Evolutionary conservation across 208 protist species (phyloP).

Genomic region (Acanthamoeba healyi): DNA sequence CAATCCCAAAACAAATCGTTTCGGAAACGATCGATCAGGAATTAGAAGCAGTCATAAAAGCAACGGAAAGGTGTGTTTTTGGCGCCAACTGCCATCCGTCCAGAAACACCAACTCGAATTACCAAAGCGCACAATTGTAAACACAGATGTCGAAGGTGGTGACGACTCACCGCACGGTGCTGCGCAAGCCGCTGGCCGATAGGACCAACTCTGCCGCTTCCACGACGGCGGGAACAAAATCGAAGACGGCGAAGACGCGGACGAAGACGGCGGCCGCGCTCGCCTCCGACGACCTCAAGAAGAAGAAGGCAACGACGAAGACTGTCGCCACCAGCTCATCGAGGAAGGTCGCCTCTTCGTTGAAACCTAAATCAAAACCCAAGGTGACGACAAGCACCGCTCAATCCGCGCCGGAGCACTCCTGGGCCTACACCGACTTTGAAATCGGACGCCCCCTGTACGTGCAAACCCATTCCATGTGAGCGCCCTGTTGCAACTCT

Average conservation of each 20-base stretch:
- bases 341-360: not conserved
- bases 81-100: no score
- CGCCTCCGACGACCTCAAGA: not conserved
- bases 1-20: no score
- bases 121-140: no score
- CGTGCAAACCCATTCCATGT: constrained; percentile 91
- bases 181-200: not conserved
- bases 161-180: not conserved
- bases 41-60: no score
- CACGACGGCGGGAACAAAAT: not conserved
- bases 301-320: not conserved
- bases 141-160: not conserved
- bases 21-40: no score
- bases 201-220: not conserved
- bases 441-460: constrained; percentile 95
- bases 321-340: not conserved
- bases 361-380: not conserved
- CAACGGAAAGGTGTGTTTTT: not conserved
- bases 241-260: not conserved
- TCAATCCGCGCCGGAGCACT: not conserved
- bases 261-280: not conserved
- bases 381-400: not conserved
- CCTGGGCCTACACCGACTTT: constrained; percentile 91
- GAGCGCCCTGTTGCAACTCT: not conserved
- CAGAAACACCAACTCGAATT: no score